phyloP scores from a whole-genome alignment of 805 yeast genomes.

The Torulaspora delbrueckii region DNA sequence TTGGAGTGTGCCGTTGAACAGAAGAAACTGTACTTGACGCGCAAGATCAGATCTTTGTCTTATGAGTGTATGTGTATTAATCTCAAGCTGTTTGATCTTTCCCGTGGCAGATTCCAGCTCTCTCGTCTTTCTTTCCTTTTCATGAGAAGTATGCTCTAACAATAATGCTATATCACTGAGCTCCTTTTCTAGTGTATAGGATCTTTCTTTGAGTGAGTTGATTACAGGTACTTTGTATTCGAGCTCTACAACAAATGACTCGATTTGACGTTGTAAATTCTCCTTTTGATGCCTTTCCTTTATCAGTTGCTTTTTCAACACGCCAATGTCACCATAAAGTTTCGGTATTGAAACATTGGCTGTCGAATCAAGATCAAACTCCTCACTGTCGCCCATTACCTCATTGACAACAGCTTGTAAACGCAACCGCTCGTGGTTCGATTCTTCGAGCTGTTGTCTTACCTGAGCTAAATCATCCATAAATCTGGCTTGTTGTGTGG shows the following conservation, averaged over 20 bases:
- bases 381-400: slow-evolving; percentile 28
- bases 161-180: slow-evolving; percentile 50
- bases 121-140: slow-evolving; percentile 39
- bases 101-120: slow-evolving; percentile 20
- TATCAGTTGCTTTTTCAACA: slow-evolving; percentile 59
- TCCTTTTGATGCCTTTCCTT: slow-evolving; percentile 69
- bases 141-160: slow-evolving; percentile 50
- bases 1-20: slow-evolving; percentile 60
- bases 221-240: slow-evolving; percentile 76
- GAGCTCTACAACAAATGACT: slow-evolving; percentile 66
- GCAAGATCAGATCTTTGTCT: slow-evolving; percentile 69
- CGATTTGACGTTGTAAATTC: slow-evolving; percentile 63
- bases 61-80: slow-evolving; percentile 40
- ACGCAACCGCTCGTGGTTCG: slow-evolving; percentile 34
- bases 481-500: slow-evolving; percentile 31
- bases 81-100: slow-evolving; percentile 34
- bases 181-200: slow-evolving; percentile 52
- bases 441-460: slow-evolving; percentile 35
- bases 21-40: slow-evolving; percentile 70
- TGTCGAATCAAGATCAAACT: slow-evolving; percentile 7
- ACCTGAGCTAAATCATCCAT: slow-evolving; percentile 31
- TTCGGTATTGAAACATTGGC: slow-evolving; percentile 8
- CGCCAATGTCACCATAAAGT: slow-evolving; percentile 58
- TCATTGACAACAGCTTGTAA: slow-evolving; percentile 45
- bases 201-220: slow-evolving; percentile 56